Percentiles rank a stretch among this genome's conserved stretches.
These are phyloP conservation scores for Desmodesmus armatus DNA, from an alignment of 139 green algal genomes.

Conservation along the genomic window DNA sequence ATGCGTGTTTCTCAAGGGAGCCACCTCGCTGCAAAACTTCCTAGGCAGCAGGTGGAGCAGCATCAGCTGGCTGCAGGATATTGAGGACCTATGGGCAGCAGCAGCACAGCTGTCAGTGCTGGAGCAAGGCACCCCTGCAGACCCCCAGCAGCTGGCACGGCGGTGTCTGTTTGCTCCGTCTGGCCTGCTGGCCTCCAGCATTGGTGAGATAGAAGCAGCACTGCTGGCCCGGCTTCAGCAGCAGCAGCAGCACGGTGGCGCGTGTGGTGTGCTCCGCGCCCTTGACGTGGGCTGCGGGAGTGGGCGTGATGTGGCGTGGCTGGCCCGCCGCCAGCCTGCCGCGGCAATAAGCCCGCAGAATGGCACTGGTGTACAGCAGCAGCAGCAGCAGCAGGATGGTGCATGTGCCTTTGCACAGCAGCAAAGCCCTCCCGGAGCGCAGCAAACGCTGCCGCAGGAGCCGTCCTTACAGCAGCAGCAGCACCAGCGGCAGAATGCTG, in stretches of 20 bases:
- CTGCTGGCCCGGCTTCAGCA: neutral
- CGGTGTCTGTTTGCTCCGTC: slow-evolving; percentile 42
- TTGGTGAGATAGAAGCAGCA: neutral
- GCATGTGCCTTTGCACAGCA: no score
- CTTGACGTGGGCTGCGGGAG: slow-evolving; percentile 57
- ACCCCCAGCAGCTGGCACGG: neutral
- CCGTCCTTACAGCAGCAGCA: neutral
- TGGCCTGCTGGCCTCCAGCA: slow-evolving; percentile 17
- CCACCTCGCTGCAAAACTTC: neutral
- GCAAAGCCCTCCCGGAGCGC: neutral
- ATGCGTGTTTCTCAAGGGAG: neutral
- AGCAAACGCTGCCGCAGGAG: slow-evolving; percentile 7
- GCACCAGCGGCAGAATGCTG: neutral
- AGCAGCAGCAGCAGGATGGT: neutral
- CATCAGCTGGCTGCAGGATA: slow-evolving; percentile 15
- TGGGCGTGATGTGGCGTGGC: slow-evolving; percentile 49
- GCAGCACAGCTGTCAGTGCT: slow-evolving; percentile 28
- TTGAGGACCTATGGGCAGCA: slow-evolving; percentile 6
- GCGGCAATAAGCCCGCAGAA: neutral
- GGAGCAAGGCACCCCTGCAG: slow-evolving; percentile 8
- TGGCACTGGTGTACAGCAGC: neutral
- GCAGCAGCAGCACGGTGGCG: neutral
- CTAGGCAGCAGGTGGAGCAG: neutral
- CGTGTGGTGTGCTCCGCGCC: slow-evolving; percentile 23
- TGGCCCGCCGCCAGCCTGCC: neutral